Evolutionary conservation across 352 stramenopile genomes (phyloP).

Genomic region (Phytopythium aichiense): DNA sequence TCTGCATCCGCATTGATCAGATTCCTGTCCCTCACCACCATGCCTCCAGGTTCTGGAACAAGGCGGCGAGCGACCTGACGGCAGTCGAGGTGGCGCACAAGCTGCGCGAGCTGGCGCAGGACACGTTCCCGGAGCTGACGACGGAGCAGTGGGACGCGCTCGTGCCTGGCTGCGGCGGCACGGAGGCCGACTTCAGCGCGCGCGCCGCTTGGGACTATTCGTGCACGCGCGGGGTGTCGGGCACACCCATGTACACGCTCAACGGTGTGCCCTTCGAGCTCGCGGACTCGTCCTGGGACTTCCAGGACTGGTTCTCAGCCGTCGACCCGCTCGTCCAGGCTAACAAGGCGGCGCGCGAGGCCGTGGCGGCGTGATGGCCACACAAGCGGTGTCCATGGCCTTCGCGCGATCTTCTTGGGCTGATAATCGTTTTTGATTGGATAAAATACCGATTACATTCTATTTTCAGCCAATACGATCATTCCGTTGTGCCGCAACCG

Average conservation of each 20-base stretch:
- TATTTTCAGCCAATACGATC: slow-evolving; percentile 3
- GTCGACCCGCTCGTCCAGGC: slow-evolving; percentile 29
- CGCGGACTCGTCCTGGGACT: slow-evolving; percentile 33
- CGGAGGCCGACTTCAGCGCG: slow-evolving; percentile 41
- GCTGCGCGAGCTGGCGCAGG: slow-evolving; percentile 48
- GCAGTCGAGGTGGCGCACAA: slow-evolving; percentile 57
- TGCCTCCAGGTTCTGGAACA: slow-evolving; percentile 60
- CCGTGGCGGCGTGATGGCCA: too few species aligned
- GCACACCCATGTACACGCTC: slow-evolving; percentile 74
- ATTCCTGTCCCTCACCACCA: too few species aligned
- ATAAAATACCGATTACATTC: background rate
- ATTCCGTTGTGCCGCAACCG: background rate
- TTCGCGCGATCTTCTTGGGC: background rate
- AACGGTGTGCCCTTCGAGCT: slow-evolving; percentile 58
- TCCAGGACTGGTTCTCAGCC: slow-evolving; percentile 27
- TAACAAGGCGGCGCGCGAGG: slow-evolving; percentile 6
- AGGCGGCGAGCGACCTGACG: slow-evolving; percentile 57
- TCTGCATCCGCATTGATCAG: too few species aligned
- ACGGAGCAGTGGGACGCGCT: slow-evolving; percentile 53
- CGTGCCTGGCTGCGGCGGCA: slow-evolving; percentile 72
- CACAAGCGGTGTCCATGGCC: too few species aligned
- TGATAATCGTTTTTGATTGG: background rate
- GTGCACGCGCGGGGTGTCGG: slow-evolving; percentile 57
- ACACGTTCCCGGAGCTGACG: slow-evolving; percentile 51
- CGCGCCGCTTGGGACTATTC: slow-evolving; percentile 72